These are phyloP conservation scores for Tuber borchii DNA, from an alignment of 495 filamentous ascomycete species.

Conservation along the genomic window DNA sequence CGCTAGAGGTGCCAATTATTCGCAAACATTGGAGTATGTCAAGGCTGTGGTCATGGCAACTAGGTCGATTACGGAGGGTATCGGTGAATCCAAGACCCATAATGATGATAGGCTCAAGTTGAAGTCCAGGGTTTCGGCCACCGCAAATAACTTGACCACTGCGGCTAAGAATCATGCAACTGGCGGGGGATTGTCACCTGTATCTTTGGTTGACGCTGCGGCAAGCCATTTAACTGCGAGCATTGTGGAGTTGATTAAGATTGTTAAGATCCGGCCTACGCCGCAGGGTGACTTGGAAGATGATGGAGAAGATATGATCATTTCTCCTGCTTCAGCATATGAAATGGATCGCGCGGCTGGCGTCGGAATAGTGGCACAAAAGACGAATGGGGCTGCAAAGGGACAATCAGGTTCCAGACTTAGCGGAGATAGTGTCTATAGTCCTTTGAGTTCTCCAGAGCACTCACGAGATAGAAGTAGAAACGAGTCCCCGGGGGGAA, in stretches of 20 bases:
- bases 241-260: constrained; percentile 73
- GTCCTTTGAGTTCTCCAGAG: constrained; percentile 28
- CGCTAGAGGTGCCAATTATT: constrained; percentile 65
- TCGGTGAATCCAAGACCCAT: constrained; percentile 50
- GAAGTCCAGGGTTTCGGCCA: constrained; percentile 72
- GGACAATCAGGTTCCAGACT: constrained; percentile 25
- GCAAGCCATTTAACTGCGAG: constrained; percentile 84
- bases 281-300: constrained; percentile 67
- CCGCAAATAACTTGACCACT: constrained; percentile 92
- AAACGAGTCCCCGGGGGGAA: constrained; percentile 14
- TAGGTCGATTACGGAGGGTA: constrained; percentile 70
- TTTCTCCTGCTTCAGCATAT: constrained; percentile 38
- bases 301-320: constrained; percentile 55
- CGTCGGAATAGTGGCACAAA: constrained; percentile 25
- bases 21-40: constrained; percentile 67
- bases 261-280: constrained; percentile 76
- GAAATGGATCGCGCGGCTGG: constrained; percentile 32
- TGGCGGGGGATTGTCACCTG: constrained; percentile 77
- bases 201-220: constrained; percentile 90
- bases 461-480: constrained; percentile 16
- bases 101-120: constrained; percentile 56
- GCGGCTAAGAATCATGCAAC: constrained; percentile 82
- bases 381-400: constrained; percentile 29
- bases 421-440: constrained; percentile 37
- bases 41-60: constrained; percentile 74